Conservation (phyloP, 129 eudicot species). For the Tanacetum coccineum region DNA sequence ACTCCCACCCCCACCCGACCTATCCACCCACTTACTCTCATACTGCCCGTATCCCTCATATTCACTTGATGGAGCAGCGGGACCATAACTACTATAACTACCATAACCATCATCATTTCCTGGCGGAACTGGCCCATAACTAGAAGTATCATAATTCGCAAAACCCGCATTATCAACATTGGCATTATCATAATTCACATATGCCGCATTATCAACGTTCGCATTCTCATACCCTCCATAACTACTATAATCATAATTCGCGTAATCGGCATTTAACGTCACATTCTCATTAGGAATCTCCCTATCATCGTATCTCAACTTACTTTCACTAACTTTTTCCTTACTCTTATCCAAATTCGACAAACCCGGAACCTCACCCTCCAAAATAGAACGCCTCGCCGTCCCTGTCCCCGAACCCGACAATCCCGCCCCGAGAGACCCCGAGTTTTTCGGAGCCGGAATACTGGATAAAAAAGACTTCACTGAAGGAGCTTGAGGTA, state of each 20-base stretch:
- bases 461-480: slow-evolving; percentile 64
- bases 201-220: slow-evolving; percentile 7
- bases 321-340: background rate
- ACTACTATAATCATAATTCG: slow-evolving; percentile 1
- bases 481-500: slow-evolving; percentile 39
- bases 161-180: slow-evolving; percentile 37
- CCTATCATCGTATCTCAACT: background rate
- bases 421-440: slow-evolving; percentile 52
- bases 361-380: slow-evolving; percentile 34
- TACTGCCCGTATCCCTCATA: slow-evolving; percentile 34
- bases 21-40: slow-evolving; percentile 63
- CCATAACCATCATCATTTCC: slow-evolving; percentile 21
- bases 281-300: background rate
- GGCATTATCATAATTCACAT: slow-evolving; percentile 30
- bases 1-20: slow-evolving; percentile 22
- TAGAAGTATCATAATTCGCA: slow-evolving; percentile 32
- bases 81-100: slow-evolving; percentile 38
- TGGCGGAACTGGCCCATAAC: slow-evolving; percentile 5
- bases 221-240: slow-evolving; percentile 21
- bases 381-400: slow-evolving; percentile 55
- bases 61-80: background rate
- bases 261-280: background rate
- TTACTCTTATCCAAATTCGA: slow-evolving; percentile 19
- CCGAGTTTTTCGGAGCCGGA: slow-evolving; percentile 69
- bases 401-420: slow-evolving; percentile 43